A percentile compares a stretch with the other conserved stretches of the same genome.
Evolutionary conservation across 331 rosid genomes (phyloP).

Genomic region (Quercus tomentella): DNA sequence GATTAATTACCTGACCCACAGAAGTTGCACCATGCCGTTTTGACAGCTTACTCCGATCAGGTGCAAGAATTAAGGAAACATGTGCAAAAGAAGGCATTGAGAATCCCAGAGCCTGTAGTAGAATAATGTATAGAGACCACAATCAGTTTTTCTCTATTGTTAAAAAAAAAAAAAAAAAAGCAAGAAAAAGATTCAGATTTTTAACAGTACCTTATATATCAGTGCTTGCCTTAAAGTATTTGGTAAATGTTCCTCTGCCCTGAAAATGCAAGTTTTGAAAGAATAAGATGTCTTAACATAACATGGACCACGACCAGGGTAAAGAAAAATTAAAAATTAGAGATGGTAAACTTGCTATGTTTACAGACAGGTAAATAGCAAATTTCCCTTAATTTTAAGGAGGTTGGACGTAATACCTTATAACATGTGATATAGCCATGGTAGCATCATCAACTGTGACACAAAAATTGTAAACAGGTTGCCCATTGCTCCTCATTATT

Average conservation of each 20-base stretch:
- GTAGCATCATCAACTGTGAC: conserved; percentile 98
- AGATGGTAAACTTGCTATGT: neutral
- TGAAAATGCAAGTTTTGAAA: conserved; percentile 32
- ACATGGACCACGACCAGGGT: neutral
- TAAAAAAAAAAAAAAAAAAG: neutral
- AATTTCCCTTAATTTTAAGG: neutral
- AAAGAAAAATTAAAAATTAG: neutral
- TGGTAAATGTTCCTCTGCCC: conserved; percentile 98
- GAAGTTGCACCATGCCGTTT: conserved; percentile 99
- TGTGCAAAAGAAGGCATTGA: conserved; percentile 93
- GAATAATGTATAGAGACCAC: conserved; percentile 13
- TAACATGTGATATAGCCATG: conserved; percentile 97
- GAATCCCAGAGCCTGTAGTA: conserved; percentile 77
- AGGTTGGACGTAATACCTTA: conserved; percentile 52
- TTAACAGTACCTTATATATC: conserved; percentile 63
- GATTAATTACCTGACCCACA: conserved; percentile 77
- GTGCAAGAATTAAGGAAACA: conserved; percentile 93
- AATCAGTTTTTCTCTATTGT: conserved; percentile 13
- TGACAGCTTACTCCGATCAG: conserved; percentile 93
- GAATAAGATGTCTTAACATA: neutral
- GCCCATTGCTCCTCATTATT: conserved; percentile 97
- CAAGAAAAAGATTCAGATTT: neutral
- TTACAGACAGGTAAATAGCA: neutral
- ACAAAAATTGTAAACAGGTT: conserved; percentile 94
- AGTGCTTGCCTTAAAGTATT: conserved; percentile 93